These are phyloP conservation scores for Isatis lusitanica DNA, from an alignment of 441 rosid genomes.

Conservation along the genomic window DNA sequence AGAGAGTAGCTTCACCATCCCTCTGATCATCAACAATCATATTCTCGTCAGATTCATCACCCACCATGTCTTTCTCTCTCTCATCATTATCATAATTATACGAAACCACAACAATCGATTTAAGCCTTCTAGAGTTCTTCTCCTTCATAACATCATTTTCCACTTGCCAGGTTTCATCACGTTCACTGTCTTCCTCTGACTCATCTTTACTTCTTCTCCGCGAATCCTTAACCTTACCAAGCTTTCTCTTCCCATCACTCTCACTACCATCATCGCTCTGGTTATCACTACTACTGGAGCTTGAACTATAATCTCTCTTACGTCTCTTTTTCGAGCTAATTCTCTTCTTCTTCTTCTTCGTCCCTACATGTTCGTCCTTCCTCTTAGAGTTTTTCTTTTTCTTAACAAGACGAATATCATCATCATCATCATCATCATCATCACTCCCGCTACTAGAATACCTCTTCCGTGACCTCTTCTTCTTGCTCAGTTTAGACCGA, in stretches of 20 bases:
- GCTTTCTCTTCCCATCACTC: constrained; percentile 45
- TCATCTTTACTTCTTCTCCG: constrained; percentile 36
- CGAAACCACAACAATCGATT: constrained; percentile 55
- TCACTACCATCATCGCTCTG: constrained; percentile 45
- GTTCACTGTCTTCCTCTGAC: constrained; percentile 37
- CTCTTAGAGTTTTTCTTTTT: constrained; percentile 47
- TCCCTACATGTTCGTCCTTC: constrained; percentile 32
- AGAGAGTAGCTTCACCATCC: constrained; percentile 36
- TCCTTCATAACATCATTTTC: constrained; percentile 42
- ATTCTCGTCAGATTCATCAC: constrained; percentile 23
- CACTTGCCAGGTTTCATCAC: constrained; percentile 36
- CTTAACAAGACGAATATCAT: constrained; percentile 37
- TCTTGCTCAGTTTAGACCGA: constrained; percentile 52
- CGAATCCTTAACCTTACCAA: constrained; percentile 30
- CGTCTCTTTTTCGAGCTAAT: constrained; percentile 38
- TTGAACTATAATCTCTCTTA: constrained; percentile 43
- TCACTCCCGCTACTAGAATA: constrained; percentile 54
- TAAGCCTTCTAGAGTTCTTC: constrained; percentile 48
- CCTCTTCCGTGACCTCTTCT: constrained; percentile 48
- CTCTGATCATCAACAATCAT: constrained; percentile 17
- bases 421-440: constrained; percentile 31
- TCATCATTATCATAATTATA: constrained; percentile 42
- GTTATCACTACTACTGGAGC: constrained; percentile 34
- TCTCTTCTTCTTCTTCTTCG: constrained; percentile 42
- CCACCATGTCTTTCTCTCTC: constrained; percentile 51